Evolutionary conservation across 73 alveolate species (phyloP).

Genomic region (Paramecium sexaurelia): DNA sequence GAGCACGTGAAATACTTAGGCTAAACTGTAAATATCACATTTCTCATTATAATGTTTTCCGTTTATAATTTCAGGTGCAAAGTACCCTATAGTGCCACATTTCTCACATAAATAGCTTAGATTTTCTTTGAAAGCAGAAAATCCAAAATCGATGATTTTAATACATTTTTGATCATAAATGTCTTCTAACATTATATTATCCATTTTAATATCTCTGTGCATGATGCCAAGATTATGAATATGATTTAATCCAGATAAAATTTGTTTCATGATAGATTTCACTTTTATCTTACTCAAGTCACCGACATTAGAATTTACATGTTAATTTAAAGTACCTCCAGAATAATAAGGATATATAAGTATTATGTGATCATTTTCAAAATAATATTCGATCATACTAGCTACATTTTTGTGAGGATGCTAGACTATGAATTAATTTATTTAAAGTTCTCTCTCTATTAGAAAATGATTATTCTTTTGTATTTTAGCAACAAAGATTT

Average conservation of each 20-base stretch:
- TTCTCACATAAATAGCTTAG: not conserved
- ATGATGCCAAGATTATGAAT: not conserved
- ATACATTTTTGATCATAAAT: not conserved
- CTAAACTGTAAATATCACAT: conserved; percentile 28
- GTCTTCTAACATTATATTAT: conserved; percentile 18
- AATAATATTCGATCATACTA: not conserved
- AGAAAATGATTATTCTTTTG: not conserved
- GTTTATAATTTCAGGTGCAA: conserved; percentile 32
- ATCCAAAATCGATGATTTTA: conserved; percentile 11
- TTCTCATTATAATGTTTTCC: not conserved
- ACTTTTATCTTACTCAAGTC: not conserved
- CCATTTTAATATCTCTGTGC: conserved; percentile 39
- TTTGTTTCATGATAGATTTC: not conserved
- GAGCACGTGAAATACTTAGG: not conserved
- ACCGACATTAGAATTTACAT: not conserved
- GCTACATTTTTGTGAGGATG: not conserved
- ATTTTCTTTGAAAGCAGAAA: not conserved
- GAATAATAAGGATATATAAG: not conserved
- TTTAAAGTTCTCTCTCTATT: not conserved
- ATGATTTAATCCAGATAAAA: not conserved
- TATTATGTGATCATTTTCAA: not conserved
- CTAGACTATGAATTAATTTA: not conserved
- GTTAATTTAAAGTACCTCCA: not conserved
- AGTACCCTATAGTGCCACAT: conserved; percentile 38
- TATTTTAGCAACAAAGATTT: not conserved